Percentiles rank a stretch among this genome's conserved stretches.
Conservation (phyloP, 805 yeast species). For the Ascoidea tarda region DNA sequence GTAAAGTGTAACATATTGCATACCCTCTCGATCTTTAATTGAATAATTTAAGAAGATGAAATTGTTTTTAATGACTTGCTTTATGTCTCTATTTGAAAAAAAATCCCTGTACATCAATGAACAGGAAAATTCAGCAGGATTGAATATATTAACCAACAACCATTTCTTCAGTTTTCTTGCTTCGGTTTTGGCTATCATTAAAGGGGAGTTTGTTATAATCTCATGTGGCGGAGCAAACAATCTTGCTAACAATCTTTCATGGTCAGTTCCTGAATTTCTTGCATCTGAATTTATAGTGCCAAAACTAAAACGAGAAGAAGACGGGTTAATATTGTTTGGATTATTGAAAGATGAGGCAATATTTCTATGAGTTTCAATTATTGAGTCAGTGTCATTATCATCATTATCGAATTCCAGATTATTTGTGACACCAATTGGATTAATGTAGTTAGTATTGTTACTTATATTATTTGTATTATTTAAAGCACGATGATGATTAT, state of each 20-base stretch:
- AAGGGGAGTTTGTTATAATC: slow-evolving; percentile 47
- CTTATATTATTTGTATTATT: too few species aligned
- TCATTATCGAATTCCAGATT: slow-evolving; percentile 3
- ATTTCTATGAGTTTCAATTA: slow-evolving; percentile 5
- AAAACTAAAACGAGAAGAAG: background rate
- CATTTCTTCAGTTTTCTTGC: slow-evolving; percentile 61
- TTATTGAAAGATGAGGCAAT: background rate
- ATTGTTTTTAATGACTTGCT: slow-evolving; percentile 44
- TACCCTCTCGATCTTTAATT: slow-evolving; percentile 62
- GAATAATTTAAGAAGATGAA: slow-evolving; percentile 83
- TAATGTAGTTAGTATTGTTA: too few species aligned
- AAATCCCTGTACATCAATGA: slow-evolving; percentile 87
- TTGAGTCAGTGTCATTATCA: slow-evolving; percentile 18
- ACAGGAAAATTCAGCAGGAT: slow-evolving; percentile 70
- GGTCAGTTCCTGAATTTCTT: slow-evolving; percentile 13
- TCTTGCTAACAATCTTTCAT: slow-evolving; percentile 59
- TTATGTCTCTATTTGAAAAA: slow-evolving; percentile 65
- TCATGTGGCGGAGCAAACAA: slow-evolving; percentile 93
- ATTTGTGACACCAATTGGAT: too few species aligned
- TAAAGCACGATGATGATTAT: too few species aligned
- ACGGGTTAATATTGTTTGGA: background rate
- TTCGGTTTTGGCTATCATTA: slow-evolving; percentile 58
- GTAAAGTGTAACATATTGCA: slow-evolving; percentile 57
- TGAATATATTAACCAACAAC: slow-evolving; percentile 83
- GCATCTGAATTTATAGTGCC: background rate